Conservation (phyloP, 768 basidiomycete genomes). For the Naganishia antarctica region DNA sequence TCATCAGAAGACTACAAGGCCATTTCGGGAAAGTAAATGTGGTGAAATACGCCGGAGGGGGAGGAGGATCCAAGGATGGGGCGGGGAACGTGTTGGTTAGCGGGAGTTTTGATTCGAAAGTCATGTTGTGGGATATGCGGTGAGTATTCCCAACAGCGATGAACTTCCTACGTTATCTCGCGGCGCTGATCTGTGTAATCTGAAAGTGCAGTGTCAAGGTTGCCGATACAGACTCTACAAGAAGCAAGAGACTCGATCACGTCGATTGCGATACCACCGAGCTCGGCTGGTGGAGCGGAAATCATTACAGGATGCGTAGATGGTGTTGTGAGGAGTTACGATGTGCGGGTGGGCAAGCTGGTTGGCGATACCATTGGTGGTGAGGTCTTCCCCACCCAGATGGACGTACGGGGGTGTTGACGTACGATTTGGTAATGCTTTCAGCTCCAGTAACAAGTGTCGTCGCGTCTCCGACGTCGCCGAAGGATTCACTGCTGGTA, state of each 20-base stretch:
- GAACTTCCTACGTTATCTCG: not conserved
- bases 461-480: slow-evolving; percentile 57
- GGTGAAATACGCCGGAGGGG: slow-evolving; percentile 63
- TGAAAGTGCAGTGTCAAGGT: slow-evolving; percentile 65
- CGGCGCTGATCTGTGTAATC: not conserved
- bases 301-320: slow-evolving; percentile 83
- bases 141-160: slow-evolving; percentile 46
- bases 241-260: slow-evolving; percentile 86
- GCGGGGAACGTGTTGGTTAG: slow-evolving; percentile 83
- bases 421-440: not conserved
- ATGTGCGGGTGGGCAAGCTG: slow-evolving; percentile 86
- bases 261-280: slow-evolving; percentile 52
- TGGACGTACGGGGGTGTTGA: not conserved
- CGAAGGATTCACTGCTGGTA: slow-evolving; percentile 68
- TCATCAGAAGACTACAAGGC: slow-evolving; percentile 74
- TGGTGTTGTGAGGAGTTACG: slow-evolving; percentile 86
- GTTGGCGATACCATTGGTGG: slow-evolving; percentile 85
- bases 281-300: slow-evolving; percentile 56
- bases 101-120: slow-evolving; percentile 87
- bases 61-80: slow-evolving; percentile 53
- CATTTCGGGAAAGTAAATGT: slow-evolving; percentile 86
- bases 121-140: slow-evolving; percentile 89
- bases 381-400: slow-evolving; percentile 51
- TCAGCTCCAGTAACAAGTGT: slow-evolving; percentile 82
- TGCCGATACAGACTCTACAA: slow-evolving; percentile 81